phyloP scores from a whole-genome alignment of 306 rosid genomes.

The Arachis stenosperma region DNA sequence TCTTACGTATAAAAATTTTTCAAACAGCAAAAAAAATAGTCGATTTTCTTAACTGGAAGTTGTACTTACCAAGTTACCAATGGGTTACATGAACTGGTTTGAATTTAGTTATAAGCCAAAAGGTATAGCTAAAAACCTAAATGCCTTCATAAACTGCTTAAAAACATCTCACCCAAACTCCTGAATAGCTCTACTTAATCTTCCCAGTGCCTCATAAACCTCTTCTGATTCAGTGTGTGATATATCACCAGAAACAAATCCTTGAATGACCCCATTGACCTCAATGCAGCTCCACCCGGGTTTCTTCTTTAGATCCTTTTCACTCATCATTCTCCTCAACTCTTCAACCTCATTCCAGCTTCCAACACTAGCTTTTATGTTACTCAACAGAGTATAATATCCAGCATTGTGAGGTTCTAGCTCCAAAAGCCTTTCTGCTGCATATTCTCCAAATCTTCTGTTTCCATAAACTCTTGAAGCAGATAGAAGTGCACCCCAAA shows the following conservation, averaged over 20 bases:
- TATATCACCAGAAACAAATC: slow-evolving; percentile 57
- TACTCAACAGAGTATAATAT: slow-evolving; percentile 56
- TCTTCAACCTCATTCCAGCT: slow-evolving; percentile 64
- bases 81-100: slow-evolving; percentile 9
- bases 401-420: slow-evolving; percentile 63
- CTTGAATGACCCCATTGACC: slow-evolving; percentile 45
- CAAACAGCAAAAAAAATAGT: not conserved
- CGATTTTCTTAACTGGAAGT: not conserved
- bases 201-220: slow-evolving; percentile 44
- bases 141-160: slow-evolving; percentile 9
- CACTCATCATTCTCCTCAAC: slow-evolving; percentile 52
- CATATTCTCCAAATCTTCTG: slow-evolving; percentile 49
- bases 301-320: slow-evolving; percentile 58
- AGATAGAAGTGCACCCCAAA: slow-evolving; percentile 68
- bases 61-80: not conserved
- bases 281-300: slow-evolving; percentile 69
- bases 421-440: slow-evolving; percentile 60
- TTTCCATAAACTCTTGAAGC: slow-evolving; percentile 55
- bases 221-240: slow-evolving; percentile 46
- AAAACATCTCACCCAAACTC: slow-evolving; percentile 23
- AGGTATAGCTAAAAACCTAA: not conserved
- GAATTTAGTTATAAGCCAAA: slow-evolving; percentile 9
- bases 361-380: slow-evolving; percentile 60
- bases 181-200: slow-evolving; percentile 33
- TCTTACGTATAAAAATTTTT: too few species aligned